phyloP scores from a whole-genome alignment of 2,329 filamentous ascomycete species.

The Penicillium crustosum region DNA sequence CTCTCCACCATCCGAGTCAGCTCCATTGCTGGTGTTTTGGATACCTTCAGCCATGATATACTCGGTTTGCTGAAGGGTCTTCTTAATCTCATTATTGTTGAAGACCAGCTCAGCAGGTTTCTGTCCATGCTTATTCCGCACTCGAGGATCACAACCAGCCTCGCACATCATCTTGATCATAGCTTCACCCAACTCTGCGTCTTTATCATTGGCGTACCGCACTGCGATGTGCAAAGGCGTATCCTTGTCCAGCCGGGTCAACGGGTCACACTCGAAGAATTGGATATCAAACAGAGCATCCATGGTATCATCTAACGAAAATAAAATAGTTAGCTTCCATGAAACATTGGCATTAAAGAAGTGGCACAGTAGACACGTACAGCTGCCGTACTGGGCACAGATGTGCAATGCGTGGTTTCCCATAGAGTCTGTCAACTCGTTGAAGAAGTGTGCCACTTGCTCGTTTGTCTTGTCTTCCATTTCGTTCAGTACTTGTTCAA shows the following conservation, averaged over 20 bases:
- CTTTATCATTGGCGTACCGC: slow-evolving; percentile 49
- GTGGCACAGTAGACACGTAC: slow-evolving; percentile 52
- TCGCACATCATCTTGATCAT: slow-evolving; percentile 54
- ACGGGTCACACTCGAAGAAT: slow-evolving; percentile 50
- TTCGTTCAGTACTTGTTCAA: slow-evolving; percentile 68
- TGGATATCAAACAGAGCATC: slow-evolving; percentile 50
- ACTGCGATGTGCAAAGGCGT: slow-evolving; percentile 49
- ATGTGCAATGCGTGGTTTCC: slow-evolving; percentile 89
- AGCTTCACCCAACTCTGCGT: slow-evolving; percentile 42
- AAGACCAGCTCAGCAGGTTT: slow-evolving; percentile 49
- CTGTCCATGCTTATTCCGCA: slow-evolving; percentile 49
- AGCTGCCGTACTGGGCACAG: slow-evolving; percentile 81
- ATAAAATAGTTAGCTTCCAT: background rate
- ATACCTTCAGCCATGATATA: slow-evolving; percentile 50
- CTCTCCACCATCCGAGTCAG: slow-evolving; percentile 40
- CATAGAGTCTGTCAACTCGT: slow-evolving; percentile 78
- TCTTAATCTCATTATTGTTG: slow-evolving; percentile 44
- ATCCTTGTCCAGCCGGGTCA: slow-evolving; percentile 48
- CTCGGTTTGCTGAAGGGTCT: slow-evolving; percentile 46
- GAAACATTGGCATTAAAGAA: background rate
- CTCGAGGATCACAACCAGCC: slow-evolving; percentile 49
- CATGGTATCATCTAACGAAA: slow-evolving; percentile 46
- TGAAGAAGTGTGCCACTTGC: slow-evolving; percentile 74
- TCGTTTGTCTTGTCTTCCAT: slow-evolving; percentile 59
- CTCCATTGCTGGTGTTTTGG: slow-evolving; percentile 33